Evolutionary conservation across 2,329 filamentous ascomycete species (phyloP).

Genomic region (Cercospora sp.): DNA sequence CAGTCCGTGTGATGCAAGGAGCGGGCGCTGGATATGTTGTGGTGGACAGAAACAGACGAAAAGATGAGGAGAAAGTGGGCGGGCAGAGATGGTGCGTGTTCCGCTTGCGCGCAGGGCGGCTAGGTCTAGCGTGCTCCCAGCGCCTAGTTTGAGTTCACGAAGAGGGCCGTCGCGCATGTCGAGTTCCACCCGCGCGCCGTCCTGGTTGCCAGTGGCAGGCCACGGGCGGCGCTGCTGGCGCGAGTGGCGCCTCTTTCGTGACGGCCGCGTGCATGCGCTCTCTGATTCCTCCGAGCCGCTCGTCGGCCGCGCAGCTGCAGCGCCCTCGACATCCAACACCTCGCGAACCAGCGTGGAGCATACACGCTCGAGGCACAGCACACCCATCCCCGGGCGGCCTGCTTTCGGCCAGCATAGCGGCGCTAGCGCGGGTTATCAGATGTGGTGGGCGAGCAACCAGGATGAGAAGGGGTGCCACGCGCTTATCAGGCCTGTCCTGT

Average conservation of each 20-base stretch:
- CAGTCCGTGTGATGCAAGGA: constrained; percentile 20
- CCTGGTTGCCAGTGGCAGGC: constrained; percentile 10
- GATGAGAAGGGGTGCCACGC: constrained; percentile 11
- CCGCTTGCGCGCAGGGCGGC: constrained; percentile 22
- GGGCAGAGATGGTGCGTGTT: constrained; percentile 22
- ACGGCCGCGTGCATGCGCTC: constrained; percentile 19
- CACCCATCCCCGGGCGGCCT: not conserved
- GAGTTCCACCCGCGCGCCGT: constrained; percentile 8
- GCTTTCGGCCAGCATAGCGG: constrained; percentile 4
- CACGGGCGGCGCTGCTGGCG: constrained; percentile 13
- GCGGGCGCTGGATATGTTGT: constrained; percentile 13
- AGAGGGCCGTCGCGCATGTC: constrained; percentile 14
- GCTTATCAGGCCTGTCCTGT: constrained; percentile 1
- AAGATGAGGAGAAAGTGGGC: constrained; percentile 26
- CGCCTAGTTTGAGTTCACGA: constrained; percentile 18
- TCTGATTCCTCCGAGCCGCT: not conserved
- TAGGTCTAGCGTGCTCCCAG: constrained; percentile 16
- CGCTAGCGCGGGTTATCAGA: constrained; percentile 15
- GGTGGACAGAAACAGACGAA: constrained; percentile 15
- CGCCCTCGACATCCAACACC: constrained; percentile 11
- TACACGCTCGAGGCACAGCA: not conserved
- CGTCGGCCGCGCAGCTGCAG: not conserved
- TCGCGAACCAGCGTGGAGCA: constrained; percentile 14
- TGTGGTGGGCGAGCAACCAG: not conserved
- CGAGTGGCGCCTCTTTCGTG: constrained; percentile 18